Percentiles rank a stretch among this genome's conserved stretches.
Conservation (phyloP, 129 eudicot genomes). For the Logfia minima region DNA sequence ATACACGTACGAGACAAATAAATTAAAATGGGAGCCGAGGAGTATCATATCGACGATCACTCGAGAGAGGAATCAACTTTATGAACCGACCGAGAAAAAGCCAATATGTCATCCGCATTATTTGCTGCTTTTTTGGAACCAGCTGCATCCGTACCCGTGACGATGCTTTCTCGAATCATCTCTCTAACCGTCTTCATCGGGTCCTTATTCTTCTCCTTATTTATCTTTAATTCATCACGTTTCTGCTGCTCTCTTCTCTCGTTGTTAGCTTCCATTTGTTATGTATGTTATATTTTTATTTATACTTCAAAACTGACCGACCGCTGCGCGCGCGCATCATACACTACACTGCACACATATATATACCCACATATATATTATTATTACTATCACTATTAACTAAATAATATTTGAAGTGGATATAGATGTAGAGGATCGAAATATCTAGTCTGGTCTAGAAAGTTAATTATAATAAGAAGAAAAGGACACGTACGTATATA, state of each 20-base stretch:
- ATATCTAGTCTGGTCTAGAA: neutral
- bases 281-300: no score
- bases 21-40: no score
- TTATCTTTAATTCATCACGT: neutral
- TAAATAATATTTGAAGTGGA: neutral
- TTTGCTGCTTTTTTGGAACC: neutral
- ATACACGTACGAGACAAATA: no score
- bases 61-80: constrained; percentile 29
- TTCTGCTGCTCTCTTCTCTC: constrained; percentile 15
- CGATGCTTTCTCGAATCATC: constrained; percentile 25
- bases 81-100: constrained; percentile 24
- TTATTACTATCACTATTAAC: no score
- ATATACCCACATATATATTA: neutral
- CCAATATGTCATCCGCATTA: constrained; percentile 26
- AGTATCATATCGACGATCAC: neutral
- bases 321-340: no score
- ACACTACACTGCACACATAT: neutral
- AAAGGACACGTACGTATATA: constrained; percentile 3
- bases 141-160: neutral
- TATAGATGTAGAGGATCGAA: no score
- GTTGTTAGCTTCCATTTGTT: constrained; percentile 20
- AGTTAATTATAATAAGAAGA: no score
- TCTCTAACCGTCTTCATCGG: constrained; percentile 16
- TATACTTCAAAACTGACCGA: no score
- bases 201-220: constrained; percentile 3